phyloP scores from a whole-genome alignment of 441 rosid species.

The Metrosideros polymorpha region DNA sequence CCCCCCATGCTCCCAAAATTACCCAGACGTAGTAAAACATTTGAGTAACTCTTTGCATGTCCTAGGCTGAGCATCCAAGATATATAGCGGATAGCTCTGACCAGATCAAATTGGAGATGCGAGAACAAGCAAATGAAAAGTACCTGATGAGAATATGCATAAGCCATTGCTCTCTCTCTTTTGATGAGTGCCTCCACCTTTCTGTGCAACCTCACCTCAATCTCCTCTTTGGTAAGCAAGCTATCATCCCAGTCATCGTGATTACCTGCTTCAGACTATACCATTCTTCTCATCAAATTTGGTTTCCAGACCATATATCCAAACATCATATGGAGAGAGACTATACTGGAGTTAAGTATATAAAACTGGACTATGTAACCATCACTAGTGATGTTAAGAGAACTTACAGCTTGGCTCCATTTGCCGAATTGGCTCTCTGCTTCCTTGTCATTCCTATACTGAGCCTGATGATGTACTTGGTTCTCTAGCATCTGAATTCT shows the following conservation, averaged over 20 bases:
- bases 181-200: constrained; percentile 72
- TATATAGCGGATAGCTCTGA: not conserved
- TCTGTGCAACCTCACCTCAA: constrained; percentile 58
- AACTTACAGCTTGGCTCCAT: constrained; percentile 46
- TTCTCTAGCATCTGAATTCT: constrained; percentile 82
- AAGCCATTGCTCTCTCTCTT: constrained; percentile 84
- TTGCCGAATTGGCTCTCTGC: constrained; percentile 41
- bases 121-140: not conserved
- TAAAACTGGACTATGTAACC: not conserved
- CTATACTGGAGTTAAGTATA: not conserved
- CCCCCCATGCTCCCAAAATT: not conserved
- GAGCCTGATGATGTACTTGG: constrained; percentile 55
- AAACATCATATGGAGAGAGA: not conserved
- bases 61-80: not conserved
- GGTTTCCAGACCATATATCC: not conserved
- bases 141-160: constrained; percentile 92
- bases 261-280: constrained; percentile 57
- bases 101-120: not conserved
- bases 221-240: constrained; percentile 66
- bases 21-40: not conserved
- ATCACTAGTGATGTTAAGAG: not conserved
- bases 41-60: not conserved
- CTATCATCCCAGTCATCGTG: constrained; percentile 80
- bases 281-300: not conserved
- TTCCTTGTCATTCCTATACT: constrained; percentile 40